Conservation (phyloP, 768 basidiomycete species). For the Suillus weaverae region DNA sequence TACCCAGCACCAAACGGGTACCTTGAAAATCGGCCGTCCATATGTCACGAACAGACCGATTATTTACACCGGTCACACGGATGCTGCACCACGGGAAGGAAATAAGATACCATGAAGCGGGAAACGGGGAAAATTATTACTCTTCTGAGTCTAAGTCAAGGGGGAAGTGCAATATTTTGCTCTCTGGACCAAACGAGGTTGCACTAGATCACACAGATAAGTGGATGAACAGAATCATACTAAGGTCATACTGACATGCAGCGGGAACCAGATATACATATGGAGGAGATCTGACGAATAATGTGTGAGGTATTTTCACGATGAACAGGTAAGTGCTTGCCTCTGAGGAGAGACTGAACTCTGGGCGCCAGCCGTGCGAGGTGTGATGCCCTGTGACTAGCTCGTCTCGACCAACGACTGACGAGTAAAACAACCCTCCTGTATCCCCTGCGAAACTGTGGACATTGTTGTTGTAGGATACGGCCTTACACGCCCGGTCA, state of each 20-base stretch:
- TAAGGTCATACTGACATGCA: conserved; percentile 45
- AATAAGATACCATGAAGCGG: background rate
- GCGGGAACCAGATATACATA: conserved; percentile 43
- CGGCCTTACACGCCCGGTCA: conserved; percentile 28
- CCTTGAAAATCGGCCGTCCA: conserved; percentile 54
- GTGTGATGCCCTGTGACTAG: conserved; percentile 8
- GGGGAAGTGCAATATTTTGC: conserved; percentile 45
- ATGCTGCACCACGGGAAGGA: conserved; percentile 10
- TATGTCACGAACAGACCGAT: conserved; percentile 50
- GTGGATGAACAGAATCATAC: background rate
- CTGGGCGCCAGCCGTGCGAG: conserved; percentile 39
- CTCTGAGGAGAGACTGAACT: conserved; percentile 39
- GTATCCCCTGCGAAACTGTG: conserved; percentile 52
- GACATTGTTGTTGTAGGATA: conserved; percentile 29
- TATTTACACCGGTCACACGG: conserved; percentile 31
- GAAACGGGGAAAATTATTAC: conserved; percentile 29
- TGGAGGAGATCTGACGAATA: conserved; percentile 49
- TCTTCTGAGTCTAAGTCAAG: conserved; percentile 41
- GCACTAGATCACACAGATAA: conserved; percentile 39
- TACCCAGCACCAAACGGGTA: conserved; percentile 55
- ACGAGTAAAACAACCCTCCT: conserved; percentile 51
- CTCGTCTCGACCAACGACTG: conserved; percentile 15
- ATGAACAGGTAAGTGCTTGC: conserved; percentile 14
- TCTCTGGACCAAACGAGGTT: conserved; percentile 54
- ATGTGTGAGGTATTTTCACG: background rate